phyloP scores from a whole-genome alignment of 2,329 filamentous ascomycete species.

The Fusarium pseudograminearum region DNA sequence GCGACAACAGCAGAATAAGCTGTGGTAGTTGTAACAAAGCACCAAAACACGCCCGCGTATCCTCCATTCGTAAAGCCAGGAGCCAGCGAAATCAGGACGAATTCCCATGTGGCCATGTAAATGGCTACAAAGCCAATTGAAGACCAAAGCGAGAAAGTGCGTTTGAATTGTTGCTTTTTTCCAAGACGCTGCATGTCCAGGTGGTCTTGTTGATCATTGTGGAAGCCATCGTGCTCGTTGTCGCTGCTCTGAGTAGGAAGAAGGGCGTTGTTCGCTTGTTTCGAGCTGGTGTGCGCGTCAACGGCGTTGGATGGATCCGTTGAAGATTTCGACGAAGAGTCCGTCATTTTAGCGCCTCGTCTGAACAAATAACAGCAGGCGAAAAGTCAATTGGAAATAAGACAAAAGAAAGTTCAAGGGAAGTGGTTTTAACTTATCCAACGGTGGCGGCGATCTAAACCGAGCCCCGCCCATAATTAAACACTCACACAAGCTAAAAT shows the following conservation, averaged over 20 bases:
- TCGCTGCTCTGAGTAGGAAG: neutral
- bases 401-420: constrained; percentile 1
- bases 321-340: constrained; percentile 3
- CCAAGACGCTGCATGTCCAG: constrained; percentile 33
- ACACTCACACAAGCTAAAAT: neutral
- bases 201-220: constrained; percentile 25
- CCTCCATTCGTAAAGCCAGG: constrained; percentile 28
- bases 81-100: constrained; percentile 29
- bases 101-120: constrained; percentile 37
- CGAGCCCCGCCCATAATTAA: neutral
- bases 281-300: neutral
- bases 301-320: neutral
- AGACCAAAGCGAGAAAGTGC: constrained; percentile 27
- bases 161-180: constrained; percentile 34
- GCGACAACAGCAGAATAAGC: constrained; percentile 29
- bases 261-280: constrained; percentile 10
- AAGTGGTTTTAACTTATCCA: neutral
- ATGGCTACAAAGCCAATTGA: constrained; percentile 34
- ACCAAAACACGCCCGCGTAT: constrained; percentile 33
- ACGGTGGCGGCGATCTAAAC: neutral
- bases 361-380: neutral
- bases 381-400: neutral
- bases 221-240: constrained; percentile 28
- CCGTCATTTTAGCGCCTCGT: neutral
- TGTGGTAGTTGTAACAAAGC: constrained; percentile 13